Percentiles rank a stretch among this genome's conserved stretches.
Conservation (phyloP, 1,139 yeast species). For the Pichia sp. region DNA sequence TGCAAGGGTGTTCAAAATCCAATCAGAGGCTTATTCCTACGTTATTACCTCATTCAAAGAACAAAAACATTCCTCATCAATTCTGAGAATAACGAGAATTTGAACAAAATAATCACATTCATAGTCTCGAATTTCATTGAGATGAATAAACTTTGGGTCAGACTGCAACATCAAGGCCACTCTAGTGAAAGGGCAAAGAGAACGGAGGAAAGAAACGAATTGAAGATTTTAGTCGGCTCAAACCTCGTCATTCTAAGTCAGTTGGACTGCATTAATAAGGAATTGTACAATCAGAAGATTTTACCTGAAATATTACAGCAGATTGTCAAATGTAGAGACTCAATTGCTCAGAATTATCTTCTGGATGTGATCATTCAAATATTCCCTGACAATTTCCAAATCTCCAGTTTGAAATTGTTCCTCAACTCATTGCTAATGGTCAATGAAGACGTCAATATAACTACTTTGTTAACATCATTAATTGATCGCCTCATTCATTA, state of each 20-base stretch:
- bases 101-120: slow-evolving; percentile 42
- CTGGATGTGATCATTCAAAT: slow-evolving; percentile 89
- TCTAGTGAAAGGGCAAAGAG: slow-evolving; percentile 74
- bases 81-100: slow-evolving; percentile 11
- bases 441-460: slow-evolving; percentile 51
- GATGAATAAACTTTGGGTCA: slow-evolving; percentile 97
- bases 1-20: slow-evolving; percentile 98
- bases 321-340: slow-evolving; percentile 86
- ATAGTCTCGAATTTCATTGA: slow-evolving; percentile 84
- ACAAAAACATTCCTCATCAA: slow-evolving; percentile 51
- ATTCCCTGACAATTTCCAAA: slow-evolving; percentile 89
- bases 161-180: slow-evolving; percentile 94
- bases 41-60: slow-evolving; percentile 83
- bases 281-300: slow-evolving; percentile 54
- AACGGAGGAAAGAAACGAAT: slow-evolving; percentile 73
- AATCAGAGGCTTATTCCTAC: slow-evolving; percentile 75
- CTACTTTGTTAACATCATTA: slow-evolving; percentile 60
- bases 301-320: slow-evolving; percentile 84
- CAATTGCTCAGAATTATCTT: slow-evolving; percentile 84
- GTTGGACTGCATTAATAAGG: slow-evolving; percentile 64
- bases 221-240: slow-evolving; percentile 88
- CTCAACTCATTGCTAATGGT: slow-evolving; percentile 60
- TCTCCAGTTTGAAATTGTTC: slow-evolving; percentile 62
- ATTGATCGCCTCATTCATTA: slow-evolving; percentile 67
- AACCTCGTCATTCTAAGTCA: slow-evolving; percentile 87